These are phyloP conservation scores for Gastrolobium bilobum DNA, from an alignment of 306 rosid genomes.

Conservation along the genomic window DNA sequence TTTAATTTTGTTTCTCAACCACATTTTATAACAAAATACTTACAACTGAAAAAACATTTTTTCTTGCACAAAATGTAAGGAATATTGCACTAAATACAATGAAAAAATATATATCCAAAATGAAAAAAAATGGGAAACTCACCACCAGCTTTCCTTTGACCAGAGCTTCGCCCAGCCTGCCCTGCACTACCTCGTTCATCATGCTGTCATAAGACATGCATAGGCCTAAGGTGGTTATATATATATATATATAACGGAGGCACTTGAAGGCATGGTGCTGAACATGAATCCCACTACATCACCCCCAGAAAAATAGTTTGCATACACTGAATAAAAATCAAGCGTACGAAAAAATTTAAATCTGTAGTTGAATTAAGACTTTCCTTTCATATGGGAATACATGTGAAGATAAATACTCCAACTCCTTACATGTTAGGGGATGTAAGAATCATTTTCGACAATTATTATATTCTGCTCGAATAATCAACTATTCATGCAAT, in stretches of 20 bases:
- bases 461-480: not conserved
- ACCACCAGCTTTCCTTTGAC: conserved; percentile 66
- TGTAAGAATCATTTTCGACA: not conserved
- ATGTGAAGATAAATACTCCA: conserved; percentile 5
- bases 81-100: not conserved
- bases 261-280: conserved; percentile 61
- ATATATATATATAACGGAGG: conserved; percentile 59
- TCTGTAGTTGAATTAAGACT: not conserved
- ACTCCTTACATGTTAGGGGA: conserved; percentile 47
- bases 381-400: conserved; percentile 14
- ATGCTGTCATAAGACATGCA: conserved; percentile 76
- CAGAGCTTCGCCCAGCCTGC: conserved; percentile 66
- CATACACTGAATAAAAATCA: conserved; percentile 54
- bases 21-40: conserved; percentile 26
- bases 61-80: conserved; percentile 25
- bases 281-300: conserved; percentile 65
- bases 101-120: not conserved
- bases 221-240: conserved; percentile 73
- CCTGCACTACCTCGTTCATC: conserved; percentile 67
- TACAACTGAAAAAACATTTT: conserved; percentile 9
- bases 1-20: conserved; percentile 17
- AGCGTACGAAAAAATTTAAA: conserved; percentile 4
- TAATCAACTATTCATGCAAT: not conserved
- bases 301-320: conserved; percentile 61
- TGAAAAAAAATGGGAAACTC: conserved; percentile 49